These are phyloP conservation scores for Eleusine coracana DNA, from an alignment of 176 grass and related monocot species.

Conservation along the genomic window DNA sequence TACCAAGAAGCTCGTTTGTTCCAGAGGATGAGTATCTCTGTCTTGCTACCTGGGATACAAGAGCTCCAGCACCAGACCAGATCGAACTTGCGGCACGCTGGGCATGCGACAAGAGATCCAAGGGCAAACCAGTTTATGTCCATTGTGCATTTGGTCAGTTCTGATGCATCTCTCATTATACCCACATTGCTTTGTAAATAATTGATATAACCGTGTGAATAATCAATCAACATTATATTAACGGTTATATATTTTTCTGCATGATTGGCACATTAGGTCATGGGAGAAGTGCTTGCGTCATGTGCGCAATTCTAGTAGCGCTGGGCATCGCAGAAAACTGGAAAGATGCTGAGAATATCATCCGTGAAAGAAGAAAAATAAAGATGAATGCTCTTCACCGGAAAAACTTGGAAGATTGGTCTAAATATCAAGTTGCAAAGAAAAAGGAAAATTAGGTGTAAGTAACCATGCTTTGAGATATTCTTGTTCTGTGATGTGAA, in stretches of 20 bases:
- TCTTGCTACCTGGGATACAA: conserved; percentile 79
- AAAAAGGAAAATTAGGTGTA: conserved; percentile 49
- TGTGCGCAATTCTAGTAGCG: conserved; percentile 76
- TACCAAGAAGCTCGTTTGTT: conserved; percentile 64
- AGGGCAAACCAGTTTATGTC: conserved; percentile 73
- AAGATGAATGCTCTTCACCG: conserved; percentile 83
- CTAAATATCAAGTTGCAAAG: conserved; percentile 46
- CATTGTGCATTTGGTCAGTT: conserved; percentile 91
- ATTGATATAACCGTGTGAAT: background rate
- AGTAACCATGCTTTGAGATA: background rate
- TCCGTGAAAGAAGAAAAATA: conserved; percentile 69
- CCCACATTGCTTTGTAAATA: background rate
- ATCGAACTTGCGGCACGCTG: conserved; percentile 76
- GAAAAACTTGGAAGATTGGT: conserved; percentile 82
- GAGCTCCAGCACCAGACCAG: conserved; percentile 55
- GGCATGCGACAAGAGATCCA: conserved; percentile 67
- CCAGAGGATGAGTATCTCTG: conserved; percentile 71
- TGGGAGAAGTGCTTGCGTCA: conserved; percentile 83
- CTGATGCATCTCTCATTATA: background rate
- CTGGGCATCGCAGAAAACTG: conserved; percentile 69
- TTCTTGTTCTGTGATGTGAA: conserved; percentile 34
- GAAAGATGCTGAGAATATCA: conserved; percentile 79
- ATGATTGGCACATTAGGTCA: conserved; percentile 55
- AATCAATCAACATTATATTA: background rate
- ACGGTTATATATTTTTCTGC: conserved; percentile 28